A percentile compares a stretch with the other conserved stretches of the same genome.
Evolutionary conservation across 2,329 filamentous ascomycete species (phyloP).

Genomic region (Ophiobolus disseminans): DNA sequence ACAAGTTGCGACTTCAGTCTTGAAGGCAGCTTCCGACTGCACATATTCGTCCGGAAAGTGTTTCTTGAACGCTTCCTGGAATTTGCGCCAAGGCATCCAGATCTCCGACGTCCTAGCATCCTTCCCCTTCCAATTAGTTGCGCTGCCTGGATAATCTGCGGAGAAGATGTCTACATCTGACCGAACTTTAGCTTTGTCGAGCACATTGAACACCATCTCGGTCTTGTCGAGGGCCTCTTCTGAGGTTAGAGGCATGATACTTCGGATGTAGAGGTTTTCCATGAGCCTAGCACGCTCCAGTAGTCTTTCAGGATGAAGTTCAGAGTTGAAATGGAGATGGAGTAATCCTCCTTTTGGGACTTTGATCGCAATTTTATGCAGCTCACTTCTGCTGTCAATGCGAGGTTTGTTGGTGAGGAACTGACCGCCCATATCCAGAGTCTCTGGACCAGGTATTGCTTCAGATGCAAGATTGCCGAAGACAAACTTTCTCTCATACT

Average conservation of each 20-base stretch:
- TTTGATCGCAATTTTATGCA: slow-evolving; percentile 63
- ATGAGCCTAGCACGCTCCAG: slow-evolving; percentile 63
- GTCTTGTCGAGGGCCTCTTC: slow-evolving; percentile 57
- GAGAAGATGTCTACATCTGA: slow-evolving; percentile 57
- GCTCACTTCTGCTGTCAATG: slow-evolving; percentile 58
- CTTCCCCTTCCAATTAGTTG: slow-evolving; percentile 30
- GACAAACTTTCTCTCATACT: slow-evolving; percentile 50
- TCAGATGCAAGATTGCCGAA: slow-evolving; percentile 55
- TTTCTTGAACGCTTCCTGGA: slow-evolving; percentile 52
- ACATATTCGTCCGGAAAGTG: slow-evolving; percentile 19
- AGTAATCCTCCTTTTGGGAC: slow-evolving; percentile 77
- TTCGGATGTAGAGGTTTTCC: slow-evolving; percentile 71
- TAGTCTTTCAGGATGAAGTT: slow-evolving; percentile 66
- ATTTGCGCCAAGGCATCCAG: slow-evolving; percentile 57
- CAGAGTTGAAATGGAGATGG: slow-evolving; percentile 82
- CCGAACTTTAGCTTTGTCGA: slow-evolving; percentile 36
- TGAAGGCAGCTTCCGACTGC: slow-evolving; percentile 8
- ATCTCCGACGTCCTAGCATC: slow-evolving; percentile 16
- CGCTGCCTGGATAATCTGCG: slow-evolving; percentile 52
- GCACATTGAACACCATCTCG: slow-evolving; percentile 69
- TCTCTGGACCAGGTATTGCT: slow-evolving; percentile 46
- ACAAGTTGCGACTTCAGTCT: slow-evolving; percentile 11
- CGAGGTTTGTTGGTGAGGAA: slow-evolving; percentile 54
- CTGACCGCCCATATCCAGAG: slow-evolving; percentile 57
- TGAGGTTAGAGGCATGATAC: slow-evolving; percentile 58